Evolutionary conservation across 192 early-diverging fungal genomes (phyloP), one percentile per base, ranked within the genome.

Genomic region (Chytriomyces sp.): DNA sequence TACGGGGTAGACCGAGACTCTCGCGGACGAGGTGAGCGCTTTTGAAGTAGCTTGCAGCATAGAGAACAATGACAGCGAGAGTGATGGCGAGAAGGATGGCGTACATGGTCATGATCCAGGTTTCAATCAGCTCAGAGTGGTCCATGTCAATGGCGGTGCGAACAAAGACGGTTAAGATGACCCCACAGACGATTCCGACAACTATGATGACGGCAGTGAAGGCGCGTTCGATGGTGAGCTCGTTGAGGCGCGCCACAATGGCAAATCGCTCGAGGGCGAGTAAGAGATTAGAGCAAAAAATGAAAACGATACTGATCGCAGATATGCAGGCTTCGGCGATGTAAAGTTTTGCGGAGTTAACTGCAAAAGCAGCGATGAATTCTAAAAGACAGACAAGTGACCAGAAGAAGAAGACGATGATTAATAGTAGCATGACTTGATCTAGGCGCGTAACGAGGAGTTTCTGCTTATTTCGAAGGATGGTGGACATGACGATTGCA

Each of bases 391-490:
- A 61, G 34, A 26, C 34, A 19, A 38, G 14, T n/a, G 59, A 61
- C 59, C 59, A 61, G 7, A 37, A 37, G 17, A 61, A 61, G 59
- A 61, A 61, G 8, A 61, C 32, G 37, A 61, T n/a, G 36, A 61
- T 61, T 30, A 61, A 36, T 7, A 61, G 36, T 17, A 37, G 12
- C 59, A 61, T 61, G 59, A 61, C 19, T 14, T 38, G 30, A 36
- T 61, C 59, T 14, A 61, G 37, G 8, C 59, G 28, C 7, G 59
- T n/a, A 61, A 61, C 34, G 37, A 61, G 59, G 32, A 61, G 59
- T 19, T 12, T 61, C 19, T 12, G 19, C 14, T 26, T 30, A 12
- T 61, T 61, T 30, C 28, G 37, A 6, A 61, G 32, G 1, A 61
- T 37, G 2, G 59, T 61, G 59, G 34, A 8, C 17, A 38, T 36